These are phyloP conservation scores for Litchi chinensis DNA, from an alignment of 345 rosid species.

Conservation along the genomic window DNA sequence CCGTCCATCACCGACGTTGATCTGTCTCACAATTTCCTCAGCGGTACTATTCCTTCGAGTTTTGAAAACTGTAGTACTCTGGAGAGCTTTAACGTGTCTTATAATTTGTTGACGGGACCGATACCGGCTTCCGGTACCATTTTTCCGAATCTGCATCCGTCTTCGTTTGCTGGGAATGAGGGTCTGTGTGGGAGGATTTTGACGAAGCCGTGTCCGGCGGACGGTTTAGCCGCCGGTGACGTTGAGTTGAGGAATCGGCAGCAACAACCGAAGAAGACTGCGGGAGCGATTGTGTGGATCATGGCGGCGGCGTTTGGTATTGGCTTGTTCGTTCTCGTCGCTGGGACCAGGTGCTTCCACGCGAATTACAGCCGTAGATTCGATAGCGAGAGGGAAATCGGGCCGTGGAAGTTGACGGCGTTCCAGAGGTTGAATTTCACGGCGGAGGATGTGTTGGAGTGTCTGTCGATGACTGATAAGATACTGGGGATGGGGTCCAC, in stretches of 20 bases:
- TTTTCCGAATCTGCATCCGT: slow-evolving; percentile 73
- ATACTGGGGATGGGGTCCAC: slow-evolving; percentile 94
- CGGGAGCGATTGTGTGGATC: slow-evolving; percentile 93
- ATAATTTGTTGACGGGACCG: slow-evolving; percentile 68
- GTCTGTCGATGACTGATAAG: slow-evolving; percentile 68
- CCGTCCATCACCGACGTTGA: slow-evolving; percentile 75
- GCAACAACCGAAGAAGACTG: slow-evolving; percentile 59
- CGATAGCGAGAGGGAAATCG: slow-evolving; percentile 47
- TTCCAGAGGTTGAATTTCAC: slow-evolving; percentile 88
- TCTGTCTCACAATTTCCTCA: slow-evolving; percentile 70
- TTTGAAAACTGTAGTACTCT: slow-evolving; percentile 79
- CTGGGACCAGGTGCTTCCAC: slow-evolving; percentile 74
- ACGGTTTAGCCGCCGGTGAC: slow-evolving; percentile 30
- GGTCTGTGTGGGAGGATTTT: slow-evolving; percentile 75
- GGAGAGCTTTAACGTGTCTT: slow-evolving; percentile 83
- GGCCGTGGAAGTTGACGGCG: slow-evolving; percentile 93
- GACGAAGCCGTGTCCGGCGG: slow-evolving; percentile 58
- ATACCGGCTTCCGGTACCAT: slow-evolving; percentile 68
- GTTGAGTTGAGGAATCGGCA: slow-evolving; percentile 29
- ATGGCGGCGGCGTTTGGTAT: slow-evolving; percentile 85
- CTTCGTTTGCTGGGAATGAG: slow-evolving; percentile 72
- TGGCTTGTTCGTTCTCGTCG: slow-evolving; percentile 73
- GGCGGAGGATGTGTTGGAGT: slow-evolving; percentile 85
- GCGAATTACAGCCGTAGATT: slow-evolving; percentile 48
- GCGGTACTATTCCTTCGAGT: slow-evolving; percentile 84